Evolutionary conservation across 805 yeast genomes (phyloP), one percentile per base, ranked within the genome.

Genomic region (Suhomyces faveliae): DNA sequence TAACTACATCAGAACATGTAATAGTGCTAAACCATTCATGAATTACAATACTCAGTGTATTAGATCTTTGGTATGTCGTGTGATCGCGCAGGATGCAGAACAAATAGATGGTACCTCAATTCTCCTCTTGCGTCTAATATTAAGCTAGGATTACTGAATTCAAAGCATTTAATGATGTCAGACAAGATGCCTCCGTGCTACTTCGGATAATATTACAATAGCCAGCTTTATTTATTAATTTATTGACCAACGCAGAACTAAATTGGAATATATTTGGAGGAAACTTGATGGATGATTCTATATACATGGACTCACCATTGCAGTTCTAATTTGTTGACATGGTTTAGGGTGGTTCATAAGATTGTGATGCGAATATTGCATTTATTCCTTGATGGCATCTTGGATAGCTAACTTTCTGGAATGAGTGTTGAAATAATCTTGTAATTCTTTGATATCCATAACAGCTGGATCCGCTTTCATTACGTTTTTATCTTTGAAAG

Each of bases 341-440:
- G 21, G 25, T 20, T 10, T 37, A 13, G 23, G 20, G 40, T 37
- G 40, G 12, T 15, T 20, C 10, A 37, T 37, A 12, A n/a, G 15
- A 20, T 37, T 37, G 12, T 11, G 30, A n/a, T n/a, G 30, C 30
- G 15, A 27, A 27, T 15, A 33, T 56, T 8, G 10, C 35, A 12
- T 37, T 44, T 51, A 56, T 23, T 52, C 63, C 47, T 68, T 62
- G 44, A 87, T 81, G 51, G 85, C 85, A 51, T 89, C 96, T 59
- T 87, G 76, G 56, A 90, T 74, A 50, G 83, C 83, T 57, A 91
- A 69, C 58, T 81, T 79, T 67, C 96, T 81, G 8, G 96, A 89
- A 61, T 91, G 95, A 48, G 87, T 76, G 62, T 91, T 95, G 54
- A 92, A 81, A 51, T 75, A 65, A 46, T 81, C 83, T 8, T 79